Evolutionary conservation across 2,329 filamentous ascomycete species (phyloP).

Genomic region (Rutstroemia sp.): DNA sequence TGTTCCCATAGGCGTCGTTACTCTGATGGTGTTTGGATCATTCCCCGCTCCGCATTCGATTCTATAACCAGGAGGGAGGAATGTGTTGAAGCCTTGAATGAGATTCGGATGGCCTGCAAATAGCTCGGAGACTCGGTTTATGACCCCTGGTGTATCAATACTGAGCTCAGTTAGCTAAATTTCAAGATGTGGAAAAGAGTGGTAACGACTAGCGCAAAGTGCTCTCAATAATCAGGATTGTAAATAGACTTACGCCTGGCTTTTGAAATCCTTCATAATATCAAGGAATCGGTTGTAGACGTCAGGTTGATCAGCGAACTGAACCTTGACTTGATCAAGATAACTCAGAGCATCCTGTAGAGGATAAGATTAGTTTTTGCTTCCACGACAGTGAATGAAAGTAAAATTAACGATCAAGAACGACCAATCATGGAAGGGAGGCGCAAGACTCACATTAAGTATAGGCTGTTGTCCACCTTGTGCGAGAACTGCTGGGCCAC

Average conservation of each 20-base stretch:
- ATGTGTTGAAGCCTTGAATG: conserved; percentile 98
- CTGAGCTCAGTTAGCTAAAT: conserved; percentile 32
- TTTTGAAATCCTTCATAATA: conserved; percentile 99
- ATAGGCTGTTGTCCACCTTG: conserved; percentile 76
- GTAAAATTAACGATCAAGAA: not conserved
- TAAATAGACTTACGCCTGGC: conserved; percentile 66
- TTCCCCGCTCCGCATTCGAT: conserved; percentile 94
- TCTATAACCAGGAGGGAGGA: conserved; percentile 87
- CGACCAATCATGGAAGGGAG: not conserved
- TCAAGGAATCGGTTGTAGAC: conserved; percentile 96
- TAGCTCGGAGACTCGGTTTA: conserved; percentile 89
- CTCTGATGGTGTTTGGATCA: conserved; percentile 90
- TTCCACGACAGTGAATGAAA: not conserved
- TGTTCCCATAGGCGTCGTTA: conserved; percentile 96
- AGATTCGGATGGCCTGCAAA: conserved; percentile 93
- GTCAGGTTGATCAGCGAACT: conserved; percentile 93
- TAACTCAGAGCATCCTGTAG: conserved; percentile 78
- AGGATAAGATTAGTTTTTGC: conserved; percentile 11
- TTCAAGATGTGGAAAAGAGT: not conserved
- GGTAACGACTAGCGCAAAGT: conserved; percentile 23
- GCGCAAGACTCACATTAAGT: conserved; percentile 50
- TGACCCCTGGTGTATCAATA: conserved; percentile 95
- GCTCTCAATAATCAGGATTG: not conserved
- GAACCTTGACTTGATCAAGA: conserved; percentile 95
- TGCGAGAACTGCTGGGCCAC: conserved; percentile 45